Conservation (phyloP, 345 rosid species). For the Populus nigra region DNA sequence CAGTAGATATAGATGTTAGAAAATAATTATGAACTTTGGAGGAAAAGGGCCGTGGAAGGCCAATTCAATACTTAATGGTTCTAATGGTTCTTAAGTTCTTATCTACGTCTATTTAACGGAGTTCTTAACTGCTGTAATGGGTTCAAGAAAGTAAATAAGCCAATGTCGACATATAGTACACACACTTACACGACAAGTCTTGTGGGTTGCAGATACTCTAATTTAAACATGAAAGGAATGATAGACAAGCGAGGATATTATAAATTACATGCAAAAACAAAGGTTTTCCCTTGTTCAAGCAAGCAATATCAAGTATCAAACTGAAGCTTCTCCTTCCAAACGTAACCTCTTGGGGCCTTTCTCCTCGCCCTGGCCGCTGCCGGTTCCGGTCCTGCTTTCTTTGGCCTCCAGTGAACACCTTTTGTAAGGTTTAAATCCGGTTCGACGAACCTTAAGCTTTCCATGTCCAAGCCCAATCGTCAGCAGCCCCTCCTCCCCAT, state of each 20-base stretch:
- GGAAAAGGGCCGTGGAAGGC: slow-evolving; percentile 11
- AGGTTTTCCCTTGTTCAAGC: slow-evolving; percentile 34
- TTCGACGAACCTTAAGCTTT: slow-evolving; percentile 53
- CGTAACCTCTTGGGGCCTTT: slow-evolving; percentile 80
- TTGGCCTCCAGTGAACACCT: slow-evolving; percentile 79
- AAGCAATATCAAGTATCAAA: slow-evolving; percentile 39
- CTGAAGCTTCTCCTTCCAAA: slow-evolving; percentile 61
- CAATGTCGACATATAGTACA: slow-evolving; percentile 37
- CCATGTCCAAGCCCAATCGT: slow-evolving; percentile 54
- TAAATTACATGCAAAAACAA: slow-evolving; percentile 28
- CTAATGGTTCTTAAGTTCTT: slow-evolving; percentile 13
- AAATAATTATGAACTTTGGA: not conserved
- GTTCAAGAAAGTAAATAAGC: slow-evolving; percentile 31
- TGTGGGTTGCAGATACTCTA: slow-evolving; percentile 33
- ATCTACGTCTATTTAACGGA: slow-evolving; percentile 19
- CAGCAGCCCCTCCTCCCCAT: slow-evolving; percentile 41
- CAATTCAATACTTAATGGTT: slow-evolving; percentile 24
- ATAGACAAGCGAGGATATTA: slow-evolving; percentile 24
- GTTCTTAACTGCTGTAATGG: slow-evolving; percentile 22
- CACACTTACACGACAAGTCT: slow-evolving; percentile 42
- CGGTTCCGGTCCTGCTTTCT: slow-evolving; percentile 45
- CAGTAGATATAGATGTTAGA: not conserved
- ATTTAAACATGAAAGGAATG: slow-evolving; percentile 23
- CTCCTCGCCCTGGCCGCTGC: slow-evolving; percentile 56
- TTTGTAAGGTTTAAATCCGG: slow-evolving; percentile 93